Evolutionary conservation across 805 yeast species (phyloP).

Genomic region (Metschnikowia noctiluminum): DNA sequence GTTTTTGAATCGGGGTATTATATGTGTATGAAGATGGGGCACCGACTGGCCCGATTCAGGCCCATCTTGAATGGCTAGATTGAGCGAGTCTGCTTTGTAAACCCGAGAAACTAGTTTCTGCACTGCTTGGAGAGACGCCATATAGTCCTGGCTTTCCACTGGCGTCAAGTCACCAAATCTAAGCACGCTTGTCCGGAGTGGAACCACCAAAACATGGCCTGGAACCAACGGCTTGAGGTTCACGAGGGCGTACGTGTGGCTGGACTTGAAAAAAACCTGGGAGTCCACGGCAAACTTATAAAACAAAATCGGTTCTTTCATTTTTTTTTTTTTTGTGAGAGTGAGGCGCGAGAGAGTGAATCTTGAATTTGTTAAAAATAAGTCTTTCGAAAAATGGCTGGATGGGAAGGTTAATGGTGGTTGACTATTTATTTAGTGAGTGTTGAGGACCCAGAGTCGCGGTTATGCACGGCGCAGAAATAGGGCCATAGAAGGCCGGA

Average conservation of each 20-base stretch:
- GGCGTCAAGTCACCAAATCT: constrained; percentile 65
- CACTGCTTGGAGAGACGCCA: constrained; percentile 67
- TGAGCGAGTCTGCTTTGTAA: constrained; percentile 79
- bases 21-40: constrained; percentile 91
- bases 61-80: constrained; percentile 95
- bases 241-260: constrained; percentile 77
- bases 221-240: constrained; percentile 90
- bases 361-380: no score
- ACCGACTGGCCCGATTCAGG: constrained; percentile 95
- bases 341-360: no score
- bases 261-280: constrained; percentile 59
- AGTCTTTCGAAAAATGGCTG: no score
- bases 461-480: no score
- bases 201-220: constrained; percentile 87
- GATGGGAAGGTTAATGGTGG: no score
- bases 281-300: constrained; percentile 52
- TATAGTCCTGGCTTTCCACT: constrained; percentile 76
- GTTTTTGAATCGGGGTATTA: constrained; percentile 74
- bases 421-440: no score
- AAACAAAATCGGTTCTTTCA: constrained; percentile 36
- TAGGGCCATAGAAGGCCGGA: no score
- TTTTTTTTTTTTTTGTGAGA: not conserved
- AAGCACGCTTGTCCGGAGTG: constrained; percentile 58
- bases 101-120: constrained; percentile 61
- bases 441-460: no score